A percentile compares a stretch with the other conserved stretches of the same genome.
phyloP scores from a whole-genome alignment of 176 grass and related monocot genomes.

The Secale cereale region DNA sequence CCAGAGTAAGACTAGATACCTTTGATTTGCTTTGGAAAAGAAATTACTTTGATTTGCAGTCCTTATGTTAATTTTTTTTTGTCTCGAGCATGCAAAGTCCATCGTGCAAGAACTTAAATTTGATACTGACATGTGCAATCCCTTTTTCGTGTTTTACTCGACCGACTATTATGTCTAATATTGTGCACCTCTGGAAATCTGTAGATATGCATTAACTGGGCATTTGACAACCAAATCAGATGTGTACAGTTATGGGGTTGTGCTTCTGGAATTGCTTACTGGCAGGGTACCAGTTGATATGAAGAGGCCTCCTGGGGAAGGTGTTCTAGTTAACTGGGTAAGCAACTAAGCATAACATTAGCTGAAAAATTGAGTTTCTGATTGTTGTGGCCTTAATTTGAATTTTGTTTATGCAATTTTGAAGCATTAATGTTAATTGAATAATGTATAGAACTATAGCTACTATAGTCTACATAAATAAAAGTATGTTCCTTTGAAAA shows the following conservation, averaged over 20 bases:
- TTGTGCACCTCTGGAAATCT: slow-evolving; percentile 9
- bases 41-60: neutral
- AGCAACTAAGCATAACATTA: slow-evolving; percentile 43
- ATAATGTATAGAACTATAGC: neutral
- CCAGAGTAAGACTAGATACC: slow-evolving; percentile 66
- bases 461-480: neutral
- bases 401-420: slow-evolving; percentile 17
- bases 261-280: slow-evolving; percentile 93
- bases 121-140: slow-evolving; percentile 1
- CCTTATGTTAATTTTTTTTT: neutral
- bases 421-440: slow-evolving; percentile 12
- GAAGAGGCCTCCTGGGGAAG: slow-evolving; percentile 86
- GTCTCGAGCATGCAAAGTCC: neutral
- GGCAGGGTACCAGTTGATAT: slow-evolving; percentile 92
- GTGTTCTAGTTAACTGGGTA: slow-evolving; percentile 92
- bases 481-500: neutral
- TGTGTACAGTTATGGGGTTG: slow-evolving; percentile 96
- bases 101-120: neutral
- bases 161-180: slow-evolving; percentile 27
- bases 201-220: slow-evolving; percentile 86
- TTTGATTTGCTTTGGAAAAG: neutral
- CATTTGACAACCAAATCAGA: slow-evolving; percentile 99
- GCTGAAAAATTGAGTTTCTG: neutral
- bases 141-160: slow-evolving; percentile 13
- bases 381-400: slow-evolving; percentile 13